Conservation (phyloP, 164 flowering plant species). For the Platanus orientalis region DNA sequence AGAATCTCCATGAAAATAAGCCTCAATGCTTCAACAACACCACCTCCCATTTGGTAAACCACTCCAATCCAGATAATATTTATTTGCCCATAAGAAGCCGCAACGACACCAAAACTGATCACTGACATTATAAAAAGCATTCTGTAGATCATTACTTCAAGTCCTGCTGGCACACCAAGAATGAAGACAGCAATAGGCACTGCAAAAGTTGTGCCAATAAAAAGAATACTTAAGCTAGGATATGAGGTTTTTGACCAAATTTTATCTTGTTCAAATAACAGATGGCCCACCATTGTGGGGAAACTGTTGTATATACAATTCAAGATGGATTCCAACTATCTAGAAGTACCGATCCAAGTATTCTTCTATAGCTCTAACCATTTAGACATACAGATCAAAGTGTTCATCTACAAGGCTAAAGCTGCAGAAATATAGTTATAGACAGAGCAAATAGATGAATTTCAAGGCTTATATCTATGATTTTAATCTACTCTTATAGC, state of each 20-base stretch:
- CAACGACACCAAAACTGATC: conserved; percentile 93
- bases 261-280: neutral
- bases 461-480: too few species aligned
- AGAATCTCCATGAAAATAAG: conserved; percentile 98
- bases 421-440: neutral
- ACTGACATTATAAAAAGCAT: conserved; percentile 95
- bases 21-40: conserved; percentile 92
- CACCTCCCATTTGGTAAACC: conserved; percentile 99
- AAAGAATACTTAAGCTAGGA: neutral
- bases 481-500: too few species aligned
- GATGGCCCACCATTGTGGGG: neutral
- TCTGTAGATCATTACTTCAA: conserved; percentile 87
- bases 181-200: conserved; percentile 99
- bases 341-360: neutral
- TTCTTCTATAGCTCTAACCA: neutral
- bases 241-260: neutral
- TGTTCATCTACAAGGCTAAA: too few species aligned
- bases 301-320: neutral
- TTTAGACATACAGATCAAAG: neutral
- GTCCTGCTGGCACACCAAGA: conserved; percentile 91
- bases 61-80: conserved; percentile 91
- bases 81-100: conserved; percentile 97
- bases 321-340: neutral
- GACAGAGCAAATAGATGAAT: too few species aligned
- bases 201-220: conserved; percentile 23